Conservation (phyloP, 2,329 filamentous ascomycete species). For the Neofusicoccum parvum region DNA sequence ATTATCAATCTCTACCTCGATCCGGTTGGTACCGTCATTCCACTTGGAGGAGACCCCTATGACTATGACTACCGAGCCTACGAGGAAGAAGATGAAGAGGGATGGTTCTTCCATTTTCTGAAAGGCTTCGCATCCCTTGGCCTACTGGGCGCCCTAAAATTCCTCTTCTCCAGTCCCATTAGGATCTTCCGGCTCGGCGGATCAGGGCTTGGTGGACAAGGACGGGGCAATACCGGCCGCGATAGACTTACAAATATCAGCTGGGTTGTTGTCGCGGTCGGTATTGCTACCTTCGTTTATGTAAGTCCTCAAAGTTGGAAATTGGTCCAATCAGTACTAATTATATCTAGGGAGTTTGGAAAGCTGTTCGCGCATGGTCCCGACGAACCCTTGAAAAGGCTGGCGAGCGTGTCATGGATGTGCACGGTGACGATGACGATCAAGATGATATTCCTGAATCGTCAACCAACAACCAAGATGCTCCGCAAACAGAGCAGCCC, state of each 20-base stretch:
- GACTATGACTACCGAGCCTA: not conserved
- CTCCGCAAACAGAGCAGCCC: not conserved
- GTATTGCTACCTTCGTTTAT: constrained; percentile 75
- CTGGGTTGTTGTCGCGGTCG: constrained; percentile 77
- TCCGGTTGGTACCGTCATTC: constrained; percentile 46
- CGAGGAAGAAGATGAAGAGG: constrained; percentile 52
- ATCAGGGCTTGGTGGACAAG: constrained; percentile 53
- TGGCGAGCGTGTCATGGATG: constrained; percentile 79
- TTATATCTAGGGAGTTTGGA: constrained; percentile 63
- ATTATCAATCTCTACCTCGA: constrained; percentile 88
- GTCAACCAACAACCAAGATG: not conserved
- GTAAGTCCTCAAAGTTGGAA: constrained; percentile 54
- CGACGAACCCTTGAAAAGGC: constrained; percentile 72
- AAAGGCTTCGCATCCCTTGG: constrained; percentile 92
- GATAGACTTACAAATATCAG: constrained; percentile 78
- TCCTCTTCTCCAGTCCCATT: constrained; percentile 67
- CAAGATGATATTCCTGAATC: constrained; percentile 37
- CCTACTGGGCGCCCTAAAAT: constrained; percentile 81
- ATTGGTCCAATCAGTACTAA: not conserved
- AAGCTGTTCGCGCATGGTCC: constrained; percentile 74
- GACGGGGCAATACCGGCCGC: constrained; percentile 66
- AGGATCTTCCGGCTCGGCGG: constrained; percentile 68
- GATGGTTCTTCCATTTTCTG: constrained; percentile 81
- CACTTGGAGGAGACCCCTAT: not conserved
- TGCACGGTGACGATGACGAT: constrained; percentile 65